Percentiles rank a stretch among this genome's conserved stretches.
Evolutionary conservation across 2,329 filamentous ascomycete species (phyloP).

Genomic region (Phyllosticta citriasiana): DNA sequence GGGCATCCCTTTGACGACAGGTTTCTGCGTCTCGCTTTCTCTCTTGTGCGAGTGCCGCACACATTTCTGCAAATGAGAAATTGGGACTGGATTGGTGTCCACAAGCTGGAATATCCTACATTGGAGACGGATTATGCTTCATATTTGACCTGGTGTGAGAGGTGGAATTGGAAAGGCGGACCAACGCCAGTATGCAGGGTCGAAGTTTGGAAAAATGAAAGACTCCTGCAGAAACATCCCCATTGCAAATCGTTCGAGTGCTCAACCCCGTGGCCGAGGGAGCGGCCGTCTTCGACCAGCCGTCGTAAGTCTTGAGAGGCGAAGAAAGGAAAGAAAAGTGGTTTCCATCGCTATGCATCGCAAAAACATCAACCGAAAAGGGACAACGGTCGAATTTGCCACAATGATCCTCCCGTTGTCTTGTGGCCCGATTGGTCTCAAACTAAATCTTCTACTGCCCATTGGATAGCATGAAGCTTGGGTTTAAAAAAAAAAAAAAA

Average conservation of each 20-base stretch:
- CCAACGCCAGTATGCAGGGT: not conserved
- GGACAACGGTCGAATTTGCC: not conserved
- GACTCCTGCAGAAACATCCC: not conserved
- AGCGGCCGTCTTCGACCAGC: not conserved
- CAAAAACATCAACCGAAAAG: conserved; percentile 1
- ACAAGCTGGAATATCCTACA: not conserved
- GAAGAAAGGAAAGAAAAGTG: not conserved
- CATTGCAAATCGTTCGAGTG: too few relatives aligned
- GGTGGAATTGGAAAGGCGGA: not conserved
- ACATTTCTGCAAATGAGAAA: not conserved
- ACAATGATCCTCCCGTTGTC: not conserved
- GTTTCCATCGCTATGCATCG: conserved; percentile 7
- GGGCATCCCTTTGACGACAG: too few relatives aligned
- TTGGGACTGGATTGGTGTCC: not conserved
- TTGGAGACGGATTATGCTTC: not conserved
- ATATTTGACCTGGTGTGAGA: not conserved
- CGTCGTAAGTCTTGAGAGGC: not conserved
- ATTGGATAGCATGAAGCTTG: not conserved
- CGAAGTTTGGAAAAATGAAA: not conserved
- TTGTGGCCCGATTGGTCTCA: not conserved
- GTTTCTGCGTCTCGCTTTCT: not conserved
- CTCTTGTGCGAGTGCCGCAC: not conserved
- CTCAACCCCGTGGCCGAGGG: not conserved
- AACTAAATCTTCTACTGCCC: not conserved
- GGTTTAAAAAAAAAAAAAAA: not conserved